Conservation (phyloP, 2,329 filamentous ascomycete species). For the Thermoascus crustaceus region DNA sequence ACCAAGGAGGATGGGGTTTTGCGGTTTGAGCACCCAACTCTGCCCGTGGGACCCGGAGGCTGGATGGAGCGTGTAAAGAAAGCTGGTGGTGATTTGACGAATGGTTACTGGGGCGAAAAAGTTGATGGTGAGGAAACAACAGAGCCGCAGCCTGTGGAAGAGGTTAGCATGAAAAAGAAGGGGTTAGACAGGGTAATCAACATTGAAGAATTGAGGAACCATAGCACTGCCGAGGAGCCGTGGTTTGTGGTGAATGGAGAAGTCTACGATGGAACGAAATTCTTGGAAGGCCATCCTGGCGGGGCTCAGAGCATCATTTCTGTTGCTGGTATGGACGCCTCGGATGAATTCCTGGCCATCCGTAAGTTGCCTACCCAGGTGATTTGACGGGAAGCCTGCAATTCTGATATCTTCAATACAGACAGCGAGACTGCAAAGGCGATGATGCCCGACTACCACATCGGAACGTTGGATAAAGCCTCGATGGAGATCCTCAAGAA, state of each 20-base stretch:
- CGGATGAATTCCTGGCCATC: constrained; percentile 86
- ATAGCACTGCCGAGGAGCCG: constrained; percentile 56
- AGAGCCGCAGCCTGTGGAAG: constrained; percentile 46
- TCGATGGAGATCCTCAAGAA: constrained; percentile 48
- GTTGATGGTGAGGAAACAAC: constrained; percentile 42
- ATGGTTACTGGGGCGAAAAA: constrained; percentile 78
- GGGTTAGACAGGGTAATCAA: constrained; percentile 56
- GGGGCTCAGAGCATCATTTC: constrained; percentile 77
- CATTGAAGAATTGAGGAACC: constrained; percentile 62
- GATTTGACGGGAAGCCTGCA: neutral
- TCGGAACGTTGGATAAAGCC: constrained; percentile 63
- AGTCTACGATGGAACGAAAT: constrained; percentile 78
- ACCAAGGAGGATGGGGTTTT: constrained; percentile 57
- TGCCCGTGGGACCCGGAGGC: constrained; percentile 69
- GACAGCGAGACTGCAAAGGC: constrained; percentile 85
- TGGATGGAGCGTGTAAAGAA: constrained; percentile 95
- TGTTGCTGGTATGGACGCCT: constrained; percentile 71
- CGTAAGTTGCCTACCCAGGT: constrained; percentile 50
- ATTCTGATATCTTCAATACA: constrained; percentile 27
- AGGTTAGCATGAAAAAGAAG: constrained; percentile 71
- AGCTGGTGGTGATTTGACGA: constrained; percentile 66
- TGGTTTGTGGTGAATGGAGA: constrained; percentile 88
- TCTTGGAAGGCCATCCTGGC: constrained; percentile 75
- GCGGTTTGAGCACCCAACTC: constrained; percentile 81
- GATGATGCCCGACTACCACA: constrained; percentile 81